These are phyloP conservation scores for Chara braunii DNA, from an alignment of 139 green algal genomes.

Conservation along the genomic window DNA sequence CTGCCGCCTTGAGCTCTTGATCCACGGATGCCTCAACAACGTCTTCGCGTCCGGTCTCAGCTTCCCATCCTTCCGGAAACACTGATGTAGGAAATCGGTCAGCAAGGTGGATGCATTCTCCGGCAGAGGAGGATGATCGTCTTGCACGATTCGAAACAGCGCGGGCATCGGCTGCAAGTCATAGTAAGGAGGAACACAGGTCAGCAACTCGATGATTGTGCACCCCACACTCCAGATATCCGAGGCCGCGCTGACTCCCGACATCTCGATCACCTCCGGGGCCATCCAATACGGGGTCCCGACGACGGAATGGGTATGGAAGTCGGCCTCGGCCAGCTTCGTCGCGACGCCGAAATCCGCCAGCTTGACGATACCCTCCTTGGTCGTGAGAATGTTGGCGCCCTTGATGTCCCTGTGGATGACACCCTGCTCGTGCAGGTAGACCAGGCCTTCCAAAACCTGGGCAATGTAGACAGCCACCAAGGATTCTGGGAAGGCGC, in stretches of 20 bases:
- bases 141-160: constrained; percentile 91
- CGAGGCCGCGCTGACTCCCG: constrained; percentile 65
- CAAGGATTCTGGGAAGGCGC: constrained; percentile 77
- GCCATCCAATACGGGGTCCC: constrained; percentile 73
- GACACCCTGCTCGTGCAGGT: constrained; percentile 88
- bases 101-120: constrained; percentile 58
- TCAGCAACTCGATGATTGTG: constrained; percentile 90
- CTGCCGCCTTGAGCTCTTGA: constrained; percentile 54
- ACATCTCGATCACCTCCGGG: constrained; percentile 86
- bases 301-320: constrained; percentile 53
- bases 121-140: constrained; percentile 75
- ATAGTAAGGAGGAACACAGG: constrained; percentile 84
- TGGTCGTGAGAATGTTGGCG: constrained; percentile 88
- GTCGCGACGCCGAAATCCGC: constrained; percentile 94
- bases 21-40: constrained; percentile 81
- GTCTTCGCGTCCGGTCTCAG: constrained; percentile 58
- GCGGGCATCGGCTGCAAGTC: constrained; percentile 86
- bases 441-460: constrained; percentile 71
- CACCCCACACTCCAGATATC: constrained; percentile 96
- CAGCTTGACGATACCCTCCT: constrained; percentile 90
- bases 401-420: constrained; percentile 94
- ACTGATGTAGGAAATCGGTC: constrained; percentile 80
- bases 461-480: constrained; percentile 84
- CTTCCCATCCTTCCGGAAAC: constrained; percentile 88
- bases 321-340: constrained; percentile 59